Percentiles rank a stretch among this genome's conserved stretches.
Conservation (phyloP, 1,284 basidiomycete genomes). For the Cryptococcus sp. region DNA sequence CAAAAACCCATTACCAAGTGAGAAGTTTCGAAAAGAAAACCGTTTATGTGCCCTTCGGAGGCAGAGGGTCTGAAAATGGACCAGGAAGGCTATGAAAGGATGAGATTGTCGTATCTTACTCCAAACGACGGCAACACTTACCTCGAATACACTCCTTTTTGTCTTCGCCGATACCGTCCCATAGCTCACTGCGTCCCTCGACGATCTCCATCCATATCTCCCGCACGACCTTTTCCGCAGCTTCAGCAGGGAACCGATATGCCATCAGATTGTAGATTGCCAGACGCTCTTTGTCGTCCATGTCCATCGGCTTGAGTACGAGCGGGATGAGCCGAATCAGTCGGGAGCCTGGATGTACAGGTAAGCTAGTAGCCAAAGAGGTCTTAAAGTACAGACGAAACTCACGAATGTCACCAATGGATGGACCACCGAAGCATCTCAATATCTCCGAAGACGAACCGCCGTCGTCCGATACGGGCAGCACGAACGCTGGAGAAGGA, state of each 20-base stretch:
- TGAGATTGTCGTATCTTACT: background rate
- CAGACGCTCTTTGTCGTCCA: conserved; percentile 50
- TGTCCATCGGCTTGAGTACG: conserved; percentile 21
- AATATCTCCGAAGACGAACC: conserved; percentile 55
- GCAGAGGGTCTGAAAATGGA: conserved; percentile 84
- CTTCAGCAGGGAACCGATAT: conserved; percentile 72
- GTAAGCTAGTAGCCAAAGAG: background rate
- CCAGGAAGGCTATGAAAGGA: conserved; percentile 68
- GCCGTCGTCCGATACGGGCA: conserved; percentile 59
- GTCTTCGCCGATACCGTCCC: conserved; percentile 87
- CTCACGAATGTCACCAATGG: conserved; percentile 56
- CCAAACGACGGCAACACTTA: conserved; percentile 20
- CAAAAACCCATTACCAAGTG: conserved; percentile 86
- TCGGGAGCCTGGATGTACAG: conserved; percentile 46
- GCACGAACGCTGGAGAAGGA: conserved; percentile 51
- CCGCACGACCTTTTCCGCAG: conserved; percentile 72
- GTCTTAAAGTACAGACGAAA: conserved; percentile 1
- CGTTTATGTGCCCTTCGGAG: conserved; percentile 85
- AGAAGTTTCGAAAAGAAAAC: conserved; percentile 73
- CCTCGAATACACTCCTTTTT: conserved; percentile 69
- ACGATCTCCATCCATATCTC: conserved; percentile 90
- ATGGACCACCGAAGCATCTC: conserved; percentile 56
- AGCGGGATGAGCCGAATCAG: conserved; percentile 58
- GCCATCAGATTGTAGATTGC: conserved; percentile 75
- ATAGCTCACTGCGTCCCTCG: conserved; percentile 80